Conservation (phyloP, 352 stramenopile species). For the Globisporangium recalcitrans region DNA sequence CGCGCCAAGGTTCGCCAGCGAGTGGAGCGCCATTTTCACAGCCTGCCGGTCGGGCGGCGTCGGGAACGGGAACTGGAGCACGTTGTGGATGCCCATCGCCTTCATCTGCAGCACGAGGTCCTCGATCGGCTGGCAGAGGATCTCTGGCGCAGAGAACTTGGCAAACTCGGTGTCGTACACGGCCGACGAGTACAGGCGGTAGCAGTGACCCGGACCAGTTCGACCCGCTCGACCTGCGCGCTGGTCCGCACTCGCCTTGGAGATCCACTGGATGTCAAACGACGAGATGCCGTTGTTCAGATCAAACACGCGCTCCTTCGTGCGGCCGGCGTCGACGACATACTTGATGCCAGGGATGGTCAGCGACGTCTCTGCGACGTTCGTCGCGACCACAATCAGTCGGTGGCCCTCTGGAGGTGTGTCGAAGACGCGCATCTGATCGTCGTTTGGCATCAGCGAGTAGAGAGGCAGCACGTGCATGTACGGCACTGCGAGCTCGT, state of each 20-base stretch:
- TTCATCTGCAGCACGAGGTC: constrained; percentile 97
- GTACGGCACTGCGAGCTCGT: constrained; percentile 57
- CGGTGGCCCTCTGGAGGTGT: constrained; percentile 85
- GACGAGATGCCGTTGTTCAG: constrained; percentile 87
- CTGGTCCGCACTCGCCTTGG: constrained; percentile 80
- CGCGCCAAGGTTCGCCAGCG: constrained; percentile 78
- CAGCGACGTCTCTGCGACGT: constrained; percentile 97
- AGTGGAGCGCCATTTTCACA: constrained; percentile 80
- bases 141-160: constrained; percentile 89
- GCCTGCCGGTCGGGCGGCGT: constrained; percentile 88
- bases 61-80: constrained; percentile 96
- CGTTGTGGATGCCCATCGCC: constrained; percentile 94
- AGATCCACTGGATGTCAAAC: constrained; percentile 92
- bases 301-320: constrained; percentile 96
- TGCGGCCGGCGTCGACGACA: constrained; percentile 95
- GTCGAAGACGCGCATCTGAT: constrained; percentile 91
- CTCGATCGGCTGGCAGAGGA: constrained; percentile 89
- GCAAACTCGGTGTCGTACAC: constrained; percentile 95
- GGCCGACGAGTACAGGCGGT: constrained; percentile 95
- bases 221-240: constrained; percentile 94
- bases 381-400: constrained; percentile 96
- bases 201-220: constrained; percentile 96
- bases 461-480: constrained; percentile 96
- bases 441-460: constrained; percentile 93
- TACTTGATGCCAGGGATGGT: constrained; percentile 95